These are phyloP conservation scores for Sistotremastrum niveocremeum DNA, from an alignment of 768 basidiomycete genomes.

Conservation along the genomic window DNA sequence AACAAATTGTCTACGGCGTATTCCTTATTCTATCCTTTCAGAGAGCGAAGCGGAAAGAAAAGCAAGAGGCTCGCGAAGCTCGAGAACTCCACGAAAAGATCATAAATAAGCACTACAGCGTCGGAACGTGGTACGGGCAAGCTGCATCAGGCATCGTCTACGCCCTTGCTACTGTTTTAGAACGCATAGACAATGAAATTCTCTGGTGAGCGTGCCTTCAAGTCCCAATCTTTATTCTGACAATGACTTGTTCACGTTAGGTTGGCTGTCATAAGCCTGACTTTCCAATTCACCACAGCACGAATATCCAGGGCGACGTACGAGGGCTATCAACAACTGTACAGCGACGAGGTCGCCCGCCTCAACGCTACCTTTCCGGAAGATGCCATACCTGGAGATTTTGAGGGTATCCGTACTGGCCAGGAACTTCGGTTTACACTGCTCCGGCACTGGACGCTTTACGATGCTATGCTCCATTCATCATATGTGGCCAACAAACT, in stretches of 20 bases:
- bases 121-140: slow-evolving; percentile 81
- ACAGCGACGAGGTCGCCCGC: slow-evolving; percentile 84
- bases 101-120: slow-evolving; percentile 70
- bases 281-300: slow-evolving; percentile 80
- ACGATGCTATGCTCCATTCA: slow-evolving; percentile 96
- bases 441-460: slow-evolving; percentile 95
- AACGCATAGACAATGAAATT: slow-evolving; percentile 85
- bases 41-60: slow-evolving; percentile 35
- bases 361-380: slow-evolving; percentile 43
- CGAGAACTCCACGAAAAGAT: slow-evolving; percentile 46
- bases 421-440: slow-evolving; percentile 92
- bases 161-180: slow-evolving; percentile 78
- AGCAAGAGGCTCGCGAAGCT: slow-evolving; percentile 41
- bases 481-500: slow-evolving; percentile 91
- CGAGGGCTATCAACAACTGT: slow-evolving; percentile 67
- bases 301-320: slow-evolving; percentile 81
- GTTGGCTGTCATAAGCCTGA: slow-evolving; percentile 88
- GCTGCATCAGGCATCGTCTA: slow-evolving; percentile 84
- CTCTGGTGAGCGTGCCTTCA: slow-evolving; percentile 52
- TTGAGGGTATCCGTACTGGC: slow-evolving; percentile 63
- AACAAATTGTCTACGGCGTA: too few species aligned
- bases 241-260: slow-evolving; percentile 22
- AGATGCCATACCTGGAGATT: slow-evolving; percentile 48
- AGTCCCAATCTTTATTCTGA: background rate
- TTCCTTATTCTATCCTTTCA: slow-evolving; percentile 9